Evolutionary conservation across 1,284 basidiomycete genomes (phyloP), one percentile per base, ranked within the genome.

Genomic region (Leccinum pallidistipes): DNA sequence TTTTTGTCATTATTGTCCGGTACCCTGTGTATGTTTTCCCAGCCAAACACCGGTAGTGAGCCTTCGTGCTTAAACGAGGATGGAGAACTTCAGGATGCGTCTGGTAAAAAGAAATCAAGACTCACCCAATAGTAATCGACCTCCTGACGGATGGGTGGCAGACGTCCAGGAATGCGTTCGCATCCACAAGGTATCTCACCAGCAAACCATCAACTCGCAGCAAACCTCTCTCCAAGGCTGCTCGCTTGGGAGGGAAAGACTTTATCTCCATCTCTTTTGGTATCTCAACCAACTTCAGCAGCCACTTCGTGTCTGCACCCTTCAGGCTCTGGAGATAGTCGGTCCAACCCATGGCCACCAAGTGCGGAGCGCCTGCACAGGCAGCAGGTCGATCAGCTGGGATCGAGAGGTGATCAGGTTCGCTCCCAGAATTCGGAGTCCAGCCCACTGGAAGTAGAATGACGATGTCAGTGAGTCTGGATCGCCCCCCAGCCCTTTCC

Each of bases 71-170:
- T 45, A n/a, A 45, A 38, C n/a, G 18, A 45, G 16, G 12, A 6
- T 4, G 8, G 16, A 16, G 38, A 40, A 12, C 38, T 40, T 6
- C 12, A 9, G 16, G 14, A 16, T n/a, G 16, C 3, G 16, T 7
- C 38, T n/a, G 7, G n/a, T 8, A 3, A 21, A 21, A 4, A 10
- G 18, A 21, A 10, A 21, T 10, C 29, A 8, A 29, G 29, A 29
- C 10, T 56, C 2, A 56, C 54, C 49, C 49, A 12, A 27, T 50
- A 8, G 60, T 63, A 14, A 62, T 34, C 1, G 57, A 53, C 5
- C 31, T 63, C 11, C 36, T 5, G 1, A 64, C 29, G 5, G 61
- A 64, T 0, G 43, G 54, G 32, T 64, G 62, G 8, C 61, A 62
- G 18, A 11, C 16, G 0, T 62, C 50, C 24, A 64, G 57, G 12